Percentiles rank a stretch among this genome's conserved stretches.
Evolutionary conservation across 2,329 filamentous ascomycete species (phyloP).

Genomic region (Emmonsiellopsis sp.): DNA sequence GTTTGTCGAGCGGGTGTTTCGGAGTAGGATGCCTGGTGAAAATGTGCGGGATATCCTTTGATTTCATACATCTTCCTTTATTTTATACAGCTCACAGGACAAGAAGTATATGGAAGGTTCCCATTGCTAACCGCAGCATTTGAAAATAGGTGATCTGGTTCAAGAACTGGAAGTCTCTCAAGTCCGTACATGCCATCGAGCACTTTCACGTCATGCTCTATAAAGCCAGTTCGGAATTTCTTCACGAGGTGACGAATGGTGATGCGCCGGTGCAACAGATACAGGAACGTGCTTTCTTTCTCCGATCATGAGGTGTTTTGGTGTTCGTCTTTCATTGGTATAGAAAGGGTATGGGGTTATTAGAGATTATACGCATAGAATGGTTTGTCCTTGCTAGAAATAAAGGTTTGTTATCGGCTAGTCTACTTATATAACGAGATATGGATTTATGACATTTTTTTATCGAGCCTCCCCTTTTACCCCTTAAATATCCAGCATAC

Average conservation of each 20-base stretch:
- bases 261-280: conserved; percentile 53
- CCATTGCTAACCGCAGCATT: conserved; percentile 4
- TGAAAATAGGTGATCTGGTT: conserved; percentile 51
- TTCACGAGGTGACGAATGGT: conserved; percentile 61
- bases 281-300: neutral
- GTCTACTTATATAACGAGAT: too few species aligned
- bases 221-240: conserved; percentile 60
- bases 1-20: conserved; percentile 51
- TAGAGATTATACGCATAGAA: too few species aligned
- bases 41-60: conserved; percentile 25
- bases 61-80: neutral
- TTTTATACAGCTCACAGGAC: neutral
- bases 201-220: conserved; percentile 57
- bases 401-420: too few species aligned
- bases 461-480: too few species aligned
- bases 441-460: too few species aligned
- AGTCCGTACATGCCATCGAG: conserved; percentile 51
- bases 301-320: too few species aligned
- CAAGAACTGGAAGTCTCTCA: conserved; percentile 54
- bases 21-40: conserved; percentile 32
- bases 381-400: too few species aligned
- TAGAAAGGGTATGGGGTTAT: too few species aligned
- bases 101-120: neutral
- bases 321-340: too few species aligned
- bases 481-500: too few species aligned